Evolutionary conservation across 768 basidiomycete species (phyloP).

Genomic region (Boletellus sp.): DNA sequence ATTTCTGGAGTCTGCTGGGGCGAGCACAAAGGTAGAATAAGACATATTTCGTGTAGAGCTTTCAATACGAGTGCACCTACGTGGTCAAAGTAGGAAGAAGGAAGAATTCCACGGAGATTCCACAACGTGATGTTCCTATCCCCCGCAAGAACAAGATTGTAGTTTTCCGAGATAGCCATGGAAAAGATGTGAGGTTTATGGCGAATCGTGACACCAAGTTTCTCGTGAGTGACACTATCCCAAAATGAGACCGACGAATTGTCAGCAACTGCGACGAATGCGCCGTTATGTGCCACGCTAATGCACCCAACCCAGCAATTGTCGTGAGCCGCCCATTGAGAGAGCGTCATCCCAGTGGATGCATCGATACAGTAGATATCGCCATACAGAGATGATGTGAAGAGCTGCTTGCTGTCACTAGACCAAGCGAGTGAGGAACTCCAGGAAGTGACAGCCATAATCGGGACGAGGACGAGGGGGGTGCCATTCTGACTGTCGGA

Average conservation of each 20-base stretch:
- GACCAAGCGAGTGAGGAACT: slow-evolving; percentile 4
- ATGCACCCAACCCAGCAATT: neutral
- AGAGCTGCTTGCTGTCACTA: neutral
- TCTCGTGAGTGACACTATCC: slow-evolving; percentile 1
- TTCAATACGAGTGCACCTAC: too few species aligned
- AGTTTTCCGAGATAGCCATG: slow-evolving; percentile 1
- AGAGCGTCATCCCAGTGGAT: neutral
- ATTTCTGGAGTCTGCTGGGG: neutral
- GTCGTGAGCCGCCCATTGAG: neutral
- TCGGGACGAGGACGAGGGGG: neutral
- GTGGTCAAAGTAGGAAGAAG: neutral
- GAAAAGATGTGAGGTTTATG: neutral
- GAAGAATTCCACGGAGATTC: neutral
- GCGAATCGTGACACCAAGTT: neutral
- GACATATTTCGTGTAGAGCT: too few species aligned
- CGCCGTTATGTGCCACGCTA: neutral
- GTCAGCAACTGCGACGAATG: neutral
- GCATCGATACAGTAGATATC: neutral
- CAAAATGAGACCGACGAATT: slow-evolving; percentile 3
- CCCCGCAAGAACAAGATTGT: neutral
- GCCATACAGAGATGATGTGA: too few species aligned
- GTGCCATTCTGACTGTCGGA: neutral
- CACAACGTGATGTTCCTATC: neutral
- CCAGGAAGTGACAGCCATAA: neutral
- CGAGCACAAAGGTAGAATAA: too few species aligned